These are phyloP conservation scores for Odonthalia washingtoniensis DNA, from an alignment of 31 red algal genomes.

Conservation along the genomic window DNA sequence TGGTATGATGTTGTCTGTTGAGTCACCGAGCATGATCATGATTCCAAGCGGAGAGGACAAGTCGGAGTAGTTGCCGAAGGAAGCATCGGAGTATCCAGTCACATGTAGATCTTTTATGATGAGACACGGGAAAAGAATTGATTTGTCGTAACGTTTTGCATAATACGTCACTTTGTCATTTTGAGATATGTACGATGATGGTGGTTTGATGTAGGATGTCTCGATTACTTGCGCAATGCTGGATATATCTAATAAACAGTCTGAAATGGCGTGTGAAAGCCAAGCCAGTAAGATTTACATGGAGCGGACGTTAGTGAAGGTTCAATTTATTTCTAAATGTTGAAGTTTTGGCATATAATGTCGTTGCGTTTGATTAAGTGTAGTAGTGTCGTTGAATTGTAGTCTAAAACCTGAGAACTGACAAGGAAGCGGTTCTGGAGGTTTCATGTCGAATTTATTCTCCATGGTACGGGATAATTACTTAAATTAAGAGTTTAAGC, in stretches of 20 bases:
- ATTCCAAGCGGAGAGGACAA: conserved; percentile 29
- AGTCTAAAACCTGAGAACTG: conserved; percentile 20
- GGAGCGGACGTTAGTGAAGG: background rate
- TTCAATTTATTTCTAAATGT: background rate
- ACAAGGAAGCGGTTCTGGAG: conserved; percentile 6
- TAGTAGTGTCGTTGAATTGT: background rate
- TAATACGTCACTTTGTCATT: no score
- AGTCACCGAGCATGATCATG: conserved; percentile 15
- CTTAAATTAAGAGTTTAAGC: background rate
- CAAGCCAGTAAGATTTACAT: conserved; percentile 38
- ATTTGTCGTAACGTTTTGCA: no score
- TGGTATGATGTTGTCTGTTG: background rate
- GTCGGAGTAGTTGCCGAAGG: conserved; percentile 45
- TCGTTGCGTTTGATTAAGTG: background rate
- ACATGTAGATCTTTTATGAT: no score
- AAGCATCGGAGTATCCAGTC: conserved; percentile 50
- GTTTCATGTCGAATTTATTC: conserved; percentile 13
- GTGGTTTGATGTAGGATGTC: conserved; percentile 25
- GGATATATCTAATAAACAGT: conserved; percentile 37
- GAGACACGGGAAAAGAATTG: no score
- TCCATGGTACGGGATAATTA: background rate
- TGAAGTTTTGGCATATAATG: conserved; percentile 13
- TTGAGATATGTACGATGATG: no score
- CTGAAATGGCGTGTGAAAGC: conserved; percentile 21
- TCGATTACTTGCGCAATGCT: conserved; percentile 37